Evolutionary conservation across 2,329 filamentous ascomycete species (phyloP).

Genomic region (Fonsecaea erecta): DNA sequence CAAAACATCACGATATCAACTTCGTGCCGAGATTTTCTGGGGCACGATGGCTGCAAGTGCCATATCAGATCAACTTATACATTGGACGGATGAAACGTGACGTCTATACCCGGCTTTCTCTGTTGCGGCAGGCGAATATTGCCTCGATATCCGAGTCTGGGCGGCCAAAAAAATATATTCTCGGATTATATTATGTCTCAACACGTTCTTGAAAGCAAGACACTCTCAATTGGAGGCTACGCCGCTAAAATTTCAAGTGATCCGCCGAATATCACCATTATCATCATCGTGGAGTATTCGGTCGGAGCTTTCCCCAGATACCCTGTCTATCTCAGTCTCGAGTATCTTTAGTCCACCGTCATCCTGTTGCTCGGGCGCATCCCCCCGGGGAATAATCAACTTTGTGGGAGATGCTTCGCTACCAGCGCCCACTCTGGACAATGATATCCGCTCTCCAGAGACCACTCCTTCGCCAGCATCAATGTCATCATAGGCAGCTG

Average conservation of each 20-base stretch:
- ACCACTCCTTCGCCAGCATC: not conserved
- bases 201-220: not conserved
- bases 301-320: constrained; percentile 3
- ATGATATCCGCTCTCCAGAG: not conserved
- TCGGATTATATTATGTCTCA: not conserved
- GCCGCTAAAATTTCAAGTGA: not conserved
- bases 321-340: constrained; percentile 4
- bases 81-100: too few species aligned
- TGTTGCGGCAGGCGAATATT: too few species aligned
- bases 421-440: not conserved
- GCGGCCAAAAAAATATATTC: not conserved
- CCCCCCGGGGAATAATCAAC: not conserved
- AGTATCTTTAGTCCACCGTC: constrained; percentile 7
- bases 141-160: too few species aligned
- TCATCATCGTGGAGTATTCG: constrained; percentile 1
- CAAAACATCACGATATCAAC: too few species aligned
- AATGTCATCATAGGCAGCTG: not conserved
- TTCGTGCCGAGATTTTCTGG: too few species aligned
- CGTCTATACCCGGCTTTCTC: too few species aligned
- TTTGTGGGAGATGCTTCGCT: not conserved
- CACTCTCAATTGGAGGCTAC: not conserved
- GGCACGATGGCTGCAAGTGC: too few species aligned
- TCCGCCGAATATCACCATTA: constrained; percentile 8
- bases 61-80: too few species aligned
- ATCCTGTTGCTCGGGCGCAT: not conserved